Evolutionary conservation across 192 early-diverging fungal genomes (phyloP).

Genomic region (Dispira parvispora): DNA sequence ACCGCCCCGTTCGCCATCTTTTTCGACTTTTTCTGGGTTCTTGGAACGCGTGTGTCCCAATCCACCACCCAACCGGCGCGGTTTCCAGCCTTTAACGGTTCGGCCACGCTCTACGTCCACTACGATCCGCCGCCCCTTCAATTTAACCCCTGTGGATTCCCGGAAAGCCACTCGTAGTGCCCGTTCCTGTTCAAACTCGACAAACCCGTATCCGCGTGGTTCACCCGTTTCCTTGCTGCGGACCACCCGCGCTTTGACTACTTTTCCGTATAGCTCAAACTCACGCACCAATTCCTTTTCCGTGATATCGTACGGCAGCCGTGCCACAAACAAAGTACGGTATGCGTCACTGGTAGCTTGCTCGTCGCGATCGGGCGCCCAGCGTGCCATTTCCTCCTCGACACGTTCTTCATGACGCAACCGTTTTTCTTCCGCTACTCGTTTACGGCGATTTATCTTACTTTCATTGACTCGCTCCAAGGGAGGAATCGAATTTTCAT

Average conservation of each 20-base stretch:
- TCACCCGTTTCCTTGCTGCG: conserved; percentile 28
- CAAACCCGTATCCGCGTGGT: conserved; percentile 71
- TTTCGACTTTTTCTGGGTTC: neutral
- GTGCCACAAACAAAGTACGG: conserved; percentile 65
- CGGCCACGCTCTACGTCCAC: conserved; percentile 81
- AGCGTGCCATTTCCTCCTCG: neutral
- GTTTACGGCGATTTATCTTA: conserved; percentile 14
- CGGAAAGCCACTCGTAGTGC: conserved; percentile 31
- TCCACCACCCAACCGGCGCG: conserved; percentile 45
- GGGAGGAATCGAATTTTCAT: conserved; percentile 56
- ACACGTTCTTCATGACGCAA: neutral
- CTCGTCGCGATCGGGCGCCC: conserved; percentile 22
- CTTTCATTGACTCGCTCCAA: conserved; percentile 53
- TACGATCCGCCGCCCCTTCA: conserved; percentile 52
- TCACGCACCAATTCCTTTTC: conserved; percentile 51
- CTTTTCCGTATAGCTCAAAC: conserved; percentile 61
- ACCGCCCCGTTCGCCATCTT: neutral
- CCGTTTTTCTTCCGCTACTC: neutral
- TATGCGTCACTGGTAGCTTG: conserved; percentile 57
- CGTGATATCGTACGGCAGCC: conserved; percentile 54
- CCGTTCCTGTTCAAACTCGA: conserved; percentile 69
- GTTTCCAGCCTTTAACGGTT: conserved; percentile 77
- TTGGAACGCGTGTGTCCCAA: neutral
- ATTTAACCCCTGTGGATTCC: conserved; percentile 66
- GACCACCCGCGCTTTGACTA: conserved; percentile 55